A percentile compares a stretch with the other conserved stretches of the same genome.
phyloP scores from a whole-genome alignment of 1,139 yeast genomes.

The Hemisphaericaspora lyxosophila region DNA sequence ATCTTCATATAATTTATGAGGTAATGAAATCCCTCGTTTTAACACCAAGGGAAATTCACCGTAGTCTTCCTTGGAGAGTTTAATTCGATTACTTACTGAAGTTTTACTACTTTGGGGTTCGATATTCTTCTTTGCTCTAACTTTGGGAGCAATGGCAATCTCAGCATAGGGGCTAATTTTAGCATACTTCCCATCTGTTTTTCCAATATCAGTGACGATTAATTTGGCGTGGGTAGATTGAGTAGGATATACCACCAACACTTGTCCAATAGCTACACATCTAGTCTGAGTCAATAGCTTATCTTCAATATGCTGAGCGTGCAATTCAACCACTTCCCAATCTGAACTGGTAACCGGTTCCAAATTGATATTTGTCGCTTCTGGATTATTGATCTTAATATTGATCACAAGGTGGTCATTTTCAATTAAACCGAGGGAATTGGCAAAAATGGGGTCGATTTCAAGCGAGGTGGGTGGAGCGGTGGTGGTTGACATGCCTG shows the following conservation, averaged over 20 bases:
- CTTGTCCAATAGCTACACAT: constrained; percentile 62
- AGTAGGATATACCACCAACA: constrained; percentile 71
- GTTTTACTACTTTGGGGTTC: constrained; percentile 29
- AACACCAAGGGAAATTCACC: constrained; percentile 39
- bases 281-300: constrained; percentile 78
- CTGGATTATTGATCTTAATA: constrained; percentile 46
- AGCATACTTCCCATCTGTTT: constrained; percentile 48
- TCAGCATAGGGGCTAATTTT: constrained; percentile 72
- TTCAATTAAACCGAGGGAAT: constrained; percentile 51
- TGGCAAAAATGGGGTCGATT: constrained; percentile 41
- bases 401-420: constrained; percentile 40
- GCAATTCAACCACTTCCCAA: constrained; percentile 88
- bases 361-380: constrained; percentile 62
- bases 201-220: constrained; percentile 61
- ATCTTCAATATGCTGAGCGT: constrained; percentile 76
- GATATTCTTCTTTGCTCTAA: constrained; percentile 35
- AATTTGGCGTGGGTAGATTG: constrained; percentile 64
- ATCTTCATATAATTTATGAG: constrained; percentile 40
- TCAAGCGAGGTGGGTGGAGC: constrained; percentile 32
- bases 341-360: constrained; percentile 80
- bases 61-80: constrained; percentile 24
- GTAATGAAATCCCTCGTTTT: constrained; percentile 57
- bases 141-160: constrained; percentile 80
- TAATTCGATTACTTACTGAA: constrained; percentile 15
- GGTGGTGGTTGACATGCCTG: constrained; percentile 56